Evolutionary conservation across 441 rosid genomes (phyloP).

Genomic region (Arabidopsis hybrid): DNA sequence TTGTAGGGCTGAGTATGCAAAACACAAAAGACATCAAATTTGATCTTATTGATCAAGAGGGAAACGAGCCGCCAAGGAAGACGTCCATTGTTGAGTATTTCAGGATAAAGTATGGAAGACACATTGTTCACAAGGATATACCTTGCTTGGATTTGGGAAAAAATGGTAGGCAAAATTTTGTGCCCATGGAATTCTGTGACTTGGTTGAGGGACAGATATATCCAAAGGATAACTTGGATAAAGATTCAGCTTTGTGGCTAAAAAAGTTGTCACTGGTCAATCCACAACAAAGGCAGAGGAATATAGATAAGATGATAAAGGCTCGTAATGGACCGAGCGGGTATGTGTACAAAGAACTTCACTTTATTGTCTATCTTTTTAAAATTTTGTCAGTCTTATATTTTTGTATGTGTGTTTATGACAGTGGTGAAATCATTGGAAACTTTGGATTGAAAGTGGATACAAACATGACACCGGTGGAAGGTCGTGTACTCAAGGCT

Average conservation of each 20-base stretch:
- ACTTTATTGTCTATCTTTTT: background rate
- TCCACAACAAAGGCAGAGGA: slow-evolving; percentile 52
- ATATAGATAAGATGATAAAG: slow-evolving; percentile 57
- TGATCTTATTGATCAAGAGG: slow-evolving; percentile 49
- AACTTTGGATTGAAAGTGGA: slow-evolving; percentile 78
- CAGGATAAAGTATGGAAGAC: slow-evolving; percentile 53
- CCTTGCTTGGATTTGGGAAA: slow-evolving; percentile 80
- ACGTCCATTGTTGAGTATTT: slow-evolving; percentile 63
- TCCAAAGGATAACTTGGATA: slow-evolving; percentile 66
- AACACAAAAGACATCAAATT: slow-evolving; percentile 51
- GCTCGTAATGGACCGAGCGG: slow-evolving; percentile 66
- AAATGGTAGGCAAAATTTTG: slow-evolving; percentile 50
- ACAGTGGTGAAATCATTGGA: slow-evolving; percentile 43
- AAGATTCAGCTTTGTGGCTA: slow-evolving; percentile 49
- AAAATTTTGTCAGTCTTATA: background rate
- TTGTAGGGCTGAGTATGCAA: slow-evolving; percentile 56
- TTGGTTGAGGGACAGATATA: slow-evolving; percentile 77
- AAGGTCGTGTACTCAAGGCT: slow-evolving; percentile 75
- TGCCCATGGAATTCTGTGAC: slow-evolving; percentile 82
- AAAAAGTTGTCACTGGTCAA: slow-evolving; percentile 58
- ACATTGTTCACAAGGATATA: slow-evolving; percentile 55
- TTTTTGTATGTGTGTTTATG: slow-evolving; percentile 13
- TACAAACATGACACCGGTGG: slow-evolving; percentile 63
- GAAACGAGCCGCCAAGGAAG: slow-evolving; percentile 44
- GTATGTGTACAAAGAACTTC: slow-evolving; percentile 48